Evolutionary conservation across 2,329 filamentous ascomycete genomes (phyloP).

Genomic region (Aspergillus transmontanensis): DNA sequence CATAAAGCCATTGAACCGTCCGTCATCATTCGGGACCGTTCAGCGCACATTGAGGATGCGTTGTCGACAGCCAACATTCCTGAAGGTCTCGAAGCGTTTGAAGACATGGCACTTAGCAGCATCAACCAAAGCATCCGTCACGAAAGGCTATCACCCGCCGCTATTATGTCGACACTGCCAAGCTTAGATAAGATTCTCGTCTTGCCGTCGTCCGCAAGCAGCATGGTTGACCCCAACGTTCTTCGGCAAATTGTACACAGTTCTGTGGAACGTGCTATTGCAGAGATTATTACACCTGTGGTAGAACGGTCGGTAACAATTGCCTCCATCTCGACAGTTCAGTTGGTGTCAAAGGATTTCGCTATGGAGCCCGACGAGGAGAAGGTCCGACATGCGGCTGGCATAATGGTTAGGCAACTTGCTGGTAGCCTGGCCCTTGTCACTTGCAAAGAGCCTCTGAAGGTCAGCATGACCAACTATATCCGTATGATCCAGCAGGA

Average conservation of each 20-base stretch:
- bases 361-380: conserved; percentile 89
- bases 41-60: conserved; percentile 62
- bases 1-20: conserved; percentile 89
- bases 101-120: conserved; percentile 76
- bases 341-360: conserved; percentile 96
- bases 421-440: conserved; percentile 92
- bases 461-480: conserved; percentile 97
- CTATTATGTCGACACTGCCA: conserved; percentile 78
- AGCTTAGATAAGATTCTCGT: conserved; percentile 78
- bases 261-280: conserved; percentile 85
- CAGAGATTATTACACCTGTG: conserved; percentile 95
- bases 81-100: conserved; percentile 78
- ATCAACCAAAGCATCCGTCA: conserved; percentile 69
- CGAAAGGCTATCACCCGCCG: conserved; percentile 74
- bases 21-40: conserved; percentile 78
- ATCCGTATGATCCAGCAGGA: conserved; percentile 79
- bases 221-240: conserved; percentile 71
- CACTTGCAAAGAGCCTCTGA: conserved; percentile 95
- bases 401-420: conserved; percentile 92
- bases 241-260: conserved; percentile 75
- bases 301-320: conserved; percentile 98
- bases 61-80: conserved; percentile 58
- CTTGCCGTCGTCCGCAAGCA: conserved; percentile 76
- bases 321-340: conserved; percentile 91
- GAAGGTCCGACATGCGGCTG: conserved; percentile 79